These are phyloP conservation scores for Chiua virens DNA, from an alignment of 768 basidiomycete genomes.

Conservation along the genomic window DNA sequence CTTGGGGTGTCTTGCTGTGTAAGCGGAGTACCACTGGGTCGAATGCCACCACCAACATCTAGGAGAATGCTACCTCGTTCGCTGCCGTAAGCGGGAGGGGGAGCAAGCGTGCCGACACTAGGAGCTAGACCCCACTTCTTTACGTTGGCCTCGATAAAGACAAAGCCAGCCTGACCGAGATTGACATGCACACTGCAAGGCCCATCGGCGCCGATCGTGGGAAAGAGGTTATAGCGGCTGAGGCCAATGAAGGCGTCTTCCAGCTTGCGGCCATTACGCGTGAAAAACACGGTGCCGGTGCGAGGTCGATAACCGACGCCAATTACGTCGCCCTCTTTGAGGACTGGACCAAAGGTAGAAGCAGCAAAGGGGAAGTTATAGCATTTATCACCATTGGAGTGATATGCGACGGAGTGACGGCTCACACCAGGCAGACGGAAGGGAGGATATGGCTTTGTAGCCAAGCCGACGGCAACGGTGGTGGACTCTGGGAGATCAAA, in stretches of 20 bases:
- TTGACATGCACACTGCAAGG: constrained; percentile 97
- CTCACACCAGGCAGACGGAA: constrained; percentile 89
- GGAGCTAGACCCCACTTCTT: constrained; percentile 99
- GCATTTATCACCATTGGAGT: constrained; percentile 95
- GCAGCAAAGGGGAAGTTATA: constrained; percentile 96
- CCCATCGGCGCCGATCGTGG: constrained; percentile 94
- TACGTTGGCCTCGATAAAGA: constrained; percentile 99
- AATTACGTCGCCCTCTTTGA: constrained; percentile 94
- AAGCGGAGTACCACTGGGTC: constrained; percentile 39
- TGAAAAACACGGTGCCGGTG: constrained; percentile 98
- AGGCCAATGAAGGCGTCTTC: constrained; percentile 95
- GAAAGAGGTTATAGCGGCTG: constrained; percentile 91
- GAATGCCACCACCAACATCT: constrained; percentile 64
- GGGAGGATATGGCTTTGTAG: constrained; percentile 95
- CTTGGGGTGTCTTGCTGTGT: constrained; percentile 46
- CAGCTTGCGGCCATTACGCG: constrained; percentile 94
- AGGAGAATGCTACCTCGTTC: constrained; percentile 95
- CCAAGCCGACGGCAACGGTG: constrained; percentile 88
- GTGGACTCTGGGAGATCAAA: constrained; percentile 91
- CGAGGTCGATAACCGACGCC: constrained; percentile 96
- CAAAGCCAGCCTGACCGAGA: constrained; percentile 96
- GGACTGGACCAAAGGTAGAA: constrained; percentile 72
- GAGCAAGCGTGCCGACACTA: constrained; percentile 94
- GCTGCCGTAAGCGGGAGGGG: constrained; percentile 96
- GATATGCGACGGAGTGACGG: constrained; percentile 90